Conservation (phyloP, 768 basidiomycete species). For the Kwoniella dejecticola region DNA sequence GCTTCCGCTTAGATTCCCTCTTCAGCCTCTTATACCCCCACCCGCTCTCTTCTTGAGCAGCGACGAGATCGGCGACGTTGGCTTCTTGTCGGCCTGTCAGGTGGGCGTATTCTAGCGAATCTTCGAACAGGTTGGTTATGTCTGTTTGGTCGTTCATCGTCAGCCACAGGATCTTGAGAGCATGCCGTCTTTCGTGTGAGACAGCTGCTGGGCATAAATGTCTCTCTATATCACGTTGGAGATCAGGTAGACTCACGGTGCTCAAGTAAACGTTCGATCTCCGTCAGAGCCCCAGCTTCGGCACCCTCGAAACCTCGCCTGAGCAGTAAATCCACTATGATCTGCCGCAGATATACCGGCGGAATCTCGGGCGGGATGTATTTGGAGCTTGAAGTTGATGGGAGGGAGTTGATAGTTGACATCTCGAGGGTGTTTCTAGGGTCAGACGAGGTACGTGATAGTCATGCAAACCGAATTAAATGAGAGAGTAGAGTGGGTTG, state of each 20-base stretch:
- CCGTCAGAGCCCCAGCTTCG: slow-evolving; percentile 43
- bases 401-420: slow-evolving; percentile 11
- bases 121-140: slow-evolving; percentile 20
- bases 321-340: slow-evolving; percentile 30
- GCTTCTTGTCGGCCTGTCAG: slow-evolving; percentile 17
- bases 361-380: slow-evolving; percentile 29
- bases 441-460: too few relatives aligned
- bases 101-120: slow-evolving; percentile 14
- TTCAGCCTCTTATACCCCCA: slow-evolving; percentile 14
- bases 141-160: too few relatives aligned
- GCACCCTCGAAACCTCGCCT: slow-evolving; percentile 40
- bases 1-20: slow-evolving; percentile 16
- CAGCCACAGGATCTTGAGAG: too few relatives aligned
- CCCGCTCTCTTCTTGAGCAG: slow-evolving; percentile 15
- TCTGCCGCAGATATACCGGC: slow-evolving; percentile 26
- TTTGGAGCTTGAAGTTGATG: not conserved
- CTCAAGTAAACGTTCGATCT: slow-evolving; percentile 43
- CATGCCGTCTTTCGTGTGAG: not conserved
- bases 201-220: too few relatives aligned
- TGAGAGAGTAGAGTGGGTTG: not conserved
- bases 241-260: slow-evolving; percentile 29
- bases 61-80: slow-evolving; percentile 18
- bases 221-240: not conserved
- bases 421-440: not conserved
- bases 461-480: not conserved